Evolutionary conservation across 148 eudicot species (phyloP).

Genomic region (Cornus kousa): DNA sequence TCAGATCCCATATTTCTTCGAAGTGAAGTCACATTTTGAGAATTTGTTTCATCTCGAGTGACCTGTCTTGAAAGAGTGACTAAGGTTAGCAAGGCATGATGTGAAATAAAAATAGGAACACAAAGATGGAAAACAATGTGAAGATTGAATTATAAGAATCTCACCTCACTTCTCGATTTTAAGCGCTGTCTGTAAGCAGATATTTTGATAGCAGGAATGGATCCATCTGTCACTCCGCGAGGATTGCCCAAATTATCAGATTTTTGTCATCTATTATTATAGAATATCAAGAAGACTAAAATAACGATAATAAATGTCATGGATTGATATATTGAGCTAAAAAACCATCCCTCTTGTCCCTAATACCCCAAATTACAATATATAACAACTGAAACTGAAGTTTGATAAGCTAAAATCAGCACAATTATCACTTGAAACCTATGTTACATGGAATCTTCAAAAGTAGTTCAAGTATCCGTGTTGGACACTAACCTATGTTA

Average conservation of each 20-base stretch:
- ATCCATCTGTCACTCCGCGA: conserved; percentile 55
- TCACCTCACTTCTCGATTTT: conserved; percentile 60
- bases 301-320: not conserved
- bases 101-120: not conserved
- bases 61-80: conserved; percentile 44
- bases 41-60: conserved; percentile 41
- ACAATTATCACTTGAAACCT: too few relatives aligned
- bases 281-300: not conserved
- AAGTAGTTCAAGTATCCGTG: too few relatives aligned
- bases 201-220: conserved; percentile 86
- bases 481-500: too few relatives aligned
- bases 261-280: not conserved
- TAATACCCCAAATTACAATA: not conserved
- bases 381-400: too few relatives aligned
- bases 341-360: not conserved
- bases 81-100: not conserved
- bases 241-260: not conserved
- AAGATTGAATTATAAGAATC: not conserved
- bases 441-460: too few relatives aligned
- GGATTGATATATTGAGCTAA: not conserved
- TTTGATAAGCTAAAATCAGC: too few relatives aligned
- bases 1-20: conserved; percentile 87
- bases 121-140: not conserved
- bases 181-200: conserved; percentile 79
- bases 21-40: conserved; percentile 45